A percentile compares a stretch with the other conserved stretches of the same genome.
Conservation (phyloP, 139 green algal genomes). For the Micractinium sp. region DNA sequence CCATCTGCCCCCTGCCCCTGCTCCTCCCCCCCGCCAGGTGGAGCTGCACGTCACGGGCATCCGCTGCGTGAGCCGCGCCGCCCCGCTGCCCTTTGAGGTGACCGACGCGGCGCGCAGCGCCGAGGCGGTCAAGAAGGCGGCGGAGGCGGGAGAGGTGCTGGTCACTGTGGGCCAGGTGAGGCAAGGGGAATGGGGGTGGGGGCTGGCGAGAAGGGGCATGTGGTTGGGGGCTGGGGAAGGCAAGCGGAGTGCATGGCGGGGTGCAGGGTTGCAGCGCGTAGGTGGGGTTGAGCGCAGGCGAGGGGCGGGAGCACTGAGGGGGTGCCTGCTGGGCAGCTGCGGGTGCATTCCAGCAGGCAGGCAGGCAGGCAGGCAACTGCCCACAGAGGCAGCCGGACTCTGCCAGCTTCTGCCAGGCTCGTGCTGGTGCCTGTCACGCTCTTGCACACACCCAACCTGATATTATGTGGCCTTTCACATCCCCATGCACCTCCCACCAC, state of each 20-base stretch:
- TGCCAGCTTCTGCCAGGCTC: not conserved
- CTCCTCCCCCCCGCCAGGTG: constrained; percentile 58
- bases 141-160: constrained; percentile 70
- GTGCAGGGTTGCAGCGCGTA: not conserved
- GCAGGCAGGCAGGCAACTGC: too few relatives aligned
- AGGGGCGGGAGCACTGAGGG: not conserved
- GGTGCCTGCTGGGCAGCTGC: not conserved
- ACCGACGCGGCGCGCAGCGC: constrained; percentile 67
- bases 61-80: constrained; percentile 70
- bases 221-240: too few relatives aligned
- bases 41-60: constrained; percentile 82
- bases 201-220: too few relatives aligned
- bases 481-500: not conserved
- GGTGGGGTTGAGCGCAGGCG: not conserved
- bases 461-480: too few relatives aligned
- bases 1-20: not conserved
- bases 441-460: too few relatives aligned
- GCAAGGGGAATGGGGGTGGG: not conserved
- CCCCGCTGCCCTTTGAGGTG: constrained; percentile 87
- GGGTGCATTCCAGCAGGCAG: too few relatives aligned
- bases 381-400: not conserved
- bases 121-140: constrained; percentile 50
- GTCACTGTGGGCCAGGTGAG: constrained; percentile 66
- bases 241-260: not conserved
- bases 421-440: too few relatives aligned